Percentiles rank a stretch among this genome's conserved stretches.
Conservation (phyloP, 176 grass and related monocot species). For the Urochloa ruziziensis region DNA sequence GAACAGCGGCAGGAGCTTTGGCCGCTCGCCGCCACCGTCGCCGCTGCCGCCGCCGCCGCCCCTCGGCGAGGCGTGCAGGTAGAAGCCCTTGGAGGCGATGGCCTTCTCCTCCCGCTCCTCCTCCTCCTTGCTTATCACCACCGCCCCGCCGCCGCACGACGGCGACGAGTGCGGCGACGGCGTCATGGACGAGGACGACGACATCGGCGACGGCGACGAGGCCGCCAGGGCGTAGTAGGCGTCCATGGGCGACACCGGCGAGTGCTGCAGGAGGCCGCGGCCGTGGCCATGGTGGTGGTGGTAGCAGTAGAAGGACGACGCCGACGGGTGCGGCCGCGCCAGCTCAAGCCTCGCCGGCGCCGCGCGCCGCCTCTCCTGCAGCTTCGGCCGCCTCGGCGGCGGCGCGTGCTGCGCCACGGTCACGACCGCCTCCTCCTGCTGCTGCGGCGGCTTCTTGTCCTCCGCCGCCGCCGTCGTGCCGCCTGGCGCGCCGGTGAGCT, state of each 20-base stretch:
- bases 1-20: conserved; percentile 72
- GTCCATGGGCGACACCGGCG: conserved; percentile 74
- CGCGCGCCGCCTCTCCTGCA: conserved; percentile 66
- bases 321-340: conserved; percentile 25
- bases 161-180: conserved; percentile 40
- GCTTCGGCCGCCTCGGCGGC: conserved; percentile 55
- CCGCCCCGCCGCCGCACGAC: conserved; percentile 21
- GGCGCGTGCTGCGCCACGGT: not conserved
- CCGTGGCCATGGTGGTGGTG: not conserved
- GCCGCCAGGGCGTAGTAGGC: conserved; percentile 27
- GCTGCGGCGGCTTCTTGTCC: not conserved
- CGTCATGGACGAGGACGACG: conserved; percentile 22
- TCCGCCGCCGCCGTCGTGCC: not conserved
- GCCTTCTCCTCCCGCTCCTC: conserved; percentile 75
- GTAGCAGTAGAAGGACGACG: conserved; percentile 28
- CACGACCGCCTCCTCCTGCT: no score
- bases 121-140: conserved; percentile 58
- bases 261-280: conserved; percentile 20
- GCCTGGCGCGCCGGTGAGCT: conserved; percentile 56
- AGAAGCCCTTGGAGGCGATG: conserved; percentile 75
- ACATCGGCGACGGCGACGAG: not conserved
- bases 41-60: not conserved
- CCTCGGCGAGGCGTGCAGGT: conserved; percentile 68
- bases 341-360: conserved; percentile 61
- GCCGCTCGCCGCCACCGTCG: conserved; percentile 15